These are phyloP conservation scores for Ophiostoma himal-ulmi DNA, from an alignment of 2,329 filamentous ascomycete genomes.

Conservation along the genomic window DNA sequence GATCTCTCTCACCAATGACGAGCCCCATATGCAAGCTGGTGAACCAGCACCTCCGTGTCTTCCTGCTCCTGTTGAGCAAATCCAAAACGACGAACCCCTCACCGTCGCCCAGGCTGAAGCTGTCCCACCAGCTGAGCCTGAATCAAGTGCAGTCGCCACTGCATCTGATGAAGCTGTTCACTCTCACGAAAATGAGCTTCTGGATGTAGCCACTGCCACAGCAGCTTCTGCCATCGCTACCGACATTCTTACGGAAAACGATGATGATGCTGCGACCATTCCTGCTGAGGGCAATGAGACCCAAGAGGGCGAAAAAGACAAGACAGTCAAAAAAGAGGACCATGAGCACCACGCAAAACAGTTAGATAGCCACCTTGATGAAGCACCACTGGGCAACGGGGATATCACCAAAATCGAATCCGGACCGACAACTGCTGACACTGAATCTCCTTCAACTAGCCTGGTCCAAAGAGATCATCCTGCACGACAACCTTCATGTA, in stretches of 20 bases:
- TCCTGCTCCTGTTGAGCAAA: neutral
- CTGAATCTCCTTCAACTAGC: constrained; percentile 12
- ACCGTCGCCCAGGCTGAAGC: neutral
- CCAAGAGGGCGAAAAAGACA: neutral
- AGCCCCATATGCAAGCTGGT: neutral
- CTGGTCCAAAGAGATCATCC: constrained; percentile 5
- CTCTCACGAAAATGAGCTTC: neutral
- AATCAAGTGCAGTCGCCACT: no score
- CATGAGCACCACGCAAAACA: neutral
- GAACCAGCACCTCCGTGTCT: neutral
- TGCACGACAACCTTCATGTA: constrained; percentile 13
- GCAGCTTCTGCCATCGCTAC: neutral
- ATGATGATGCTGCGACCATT: neutral
- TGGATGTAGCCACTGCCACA: neutral
- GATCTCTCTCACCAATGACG: neutral
- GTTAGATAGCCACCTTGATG: constrained; percentile 9
- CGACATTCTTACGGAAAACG: neutral
- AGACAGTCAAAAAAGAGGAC: constrained; percentile 3
- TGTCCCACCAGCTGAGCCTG: neutral
- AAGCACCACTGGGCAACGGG: constrained; percentile 9
- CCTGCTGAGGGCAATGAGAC: neutral
- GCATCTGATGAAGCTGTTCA: neutral
- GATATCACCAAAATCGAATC: constrained; percentile 13
- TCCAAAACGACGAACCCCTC: neutral
- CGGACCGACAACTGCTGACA: constrained; percentile 13